Conservation (phyloP, 2,329 filamentous ascomycete genomes). For the Sporothrix dimorphospora region DNA sequence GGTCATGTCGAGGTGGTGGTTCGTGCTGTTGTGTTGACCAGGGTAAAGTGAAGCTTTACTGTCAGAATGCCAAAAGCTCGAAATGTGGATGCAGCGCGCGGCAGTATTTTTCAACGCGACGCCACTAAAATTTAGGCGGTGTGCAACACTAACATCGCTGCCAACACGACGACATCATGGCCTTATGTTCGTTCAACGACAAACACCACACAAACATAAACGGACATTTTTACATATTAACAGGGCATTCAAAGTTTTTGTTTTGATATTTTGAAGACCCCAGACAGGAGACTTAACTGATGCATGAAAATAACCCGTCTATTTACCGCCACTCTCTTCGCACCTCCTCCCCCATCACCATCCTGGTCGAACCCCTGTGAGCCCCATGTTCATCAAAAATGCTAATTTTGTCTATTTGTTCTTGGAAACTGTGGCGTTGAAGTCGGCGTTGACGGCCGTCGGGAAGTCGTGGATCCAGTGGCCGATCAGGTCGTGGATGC, state of each 20-base stretch:
- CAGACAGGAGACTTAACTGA: background rate
- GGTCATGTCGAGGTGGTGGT: background rate
- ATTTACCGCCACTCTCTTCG: background rate
- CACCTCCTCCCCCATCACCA: too few species aligned
- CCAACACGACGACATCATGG: too few species aligned
- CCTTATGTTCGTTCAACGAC: too few species aligned
- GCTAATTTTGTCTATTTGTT: background rate
- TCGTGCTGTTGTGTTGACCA: background rate
- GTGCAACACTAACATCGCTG: background rate
- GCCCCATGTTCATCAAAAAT: background rate
- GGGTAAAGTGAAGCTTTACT: background rate
- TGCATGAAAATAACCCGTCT: background rate
- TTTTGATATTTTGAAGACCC: background rate
- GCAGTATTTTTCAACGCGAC: conserved; percentile 12
- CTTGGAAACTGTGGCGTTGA: conserved; percentile 33
- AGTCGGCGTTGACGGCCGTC: conserved; percentile 42
- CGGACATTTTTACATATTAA: too few species aligned
- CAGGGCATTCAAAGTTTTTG: too few species aligned
- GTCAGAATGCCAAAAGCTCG: background rate
- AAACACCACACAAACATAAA: background rate
- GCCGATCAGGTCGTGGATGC: conserved; percentile 49
- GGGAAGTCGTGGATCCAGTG: conserved; percentile 47
- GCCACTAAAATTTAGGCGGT: conserved; percentile 18
- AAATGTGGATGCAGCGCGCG: conserved; percentile 3
- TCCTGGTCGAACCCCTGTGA: background rate